Conservation (phyloP, 164 flowering plant genomes). For the Umbilicus rupestris region DNA sequence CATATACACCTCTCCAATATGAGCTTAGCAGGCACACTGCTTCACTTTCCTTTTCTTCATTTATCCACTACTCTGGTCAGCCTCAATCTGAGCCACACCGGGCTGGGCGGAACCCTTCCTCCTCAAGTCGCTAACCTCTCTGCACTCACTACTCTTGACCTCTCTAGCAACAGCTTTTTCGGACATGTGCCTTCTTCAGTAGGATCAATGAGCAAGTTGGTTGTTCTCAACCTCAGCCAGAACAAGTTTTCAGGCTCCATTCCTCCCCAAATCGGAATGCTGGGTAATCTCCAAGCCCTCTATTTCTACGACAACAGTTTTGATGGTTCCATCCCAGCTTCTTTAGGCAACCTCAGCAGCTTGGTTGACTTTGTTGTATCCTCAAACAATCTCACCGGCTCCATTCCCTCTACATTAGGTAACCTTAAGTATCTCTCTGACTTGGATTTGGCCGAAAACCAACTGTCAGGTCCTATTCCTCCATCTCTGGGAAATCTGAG, state of each 20-base stretch:
- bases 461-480: conserved; percentile 15
- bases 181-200: conserved; percentile 13
- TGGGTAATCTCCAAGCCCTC: conserved; percentile 4
- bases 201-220: conserved; percentile 7
- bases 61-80: background rate
- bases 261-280: conserved; percentile 12
- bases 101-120: conserved; percentile 9
- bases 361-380: conserved; percentile 8
- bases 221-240: background rate
- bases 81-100: conserved; percentile 8
- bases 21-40: conserved; percentile 10
- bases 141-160: conserved; percentile 10
- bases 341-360: conserved; percentile 10
- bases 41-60: conserved; percentile 4
- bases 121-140: conserved; percentile 12
- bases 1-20: conserved; percentile 11
- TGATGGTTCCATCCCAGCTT: conserved; percentile 16
- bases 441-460: conserved; percentile 12
- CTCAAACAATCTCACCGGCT: conserved; percentile 13
- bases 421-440: conserved; percentile 6
- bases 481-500: conserved; percentile 12
- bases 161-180: conserved; percentile 9
- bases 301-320: conserved; percentile 12
- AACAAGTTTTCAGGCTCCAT: conserved; percentile 16
- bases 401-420: conserved; percentile 13